A percentile compares a stretch with the other conserved stretches of the same genome.
Conservation (phyloP, 192 early-diverging fungal genomes). For the Podila epigama region DNA sequence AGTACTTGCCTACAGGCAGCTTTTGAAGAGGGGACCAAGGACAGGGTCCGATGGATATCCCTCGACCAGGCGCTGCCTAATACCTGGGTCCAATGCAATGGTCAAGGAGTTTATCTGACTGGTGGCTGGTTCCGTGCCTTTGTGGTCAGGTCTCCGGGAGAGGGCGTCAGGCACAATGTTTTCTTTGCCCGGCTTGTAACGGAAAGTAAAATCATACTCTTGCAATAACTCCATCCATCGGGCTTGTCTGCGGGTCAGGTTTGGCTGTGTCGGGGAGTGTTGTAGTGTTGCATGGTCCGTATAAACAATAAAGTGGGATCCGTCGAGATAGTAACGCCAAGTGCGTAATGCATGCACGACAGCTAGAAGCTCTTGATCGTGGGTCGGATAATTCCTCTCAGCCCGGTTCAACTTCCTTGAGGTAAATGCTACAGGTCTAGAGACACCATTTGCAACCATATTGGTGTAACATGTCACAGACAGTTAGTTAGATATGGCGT, state of each 20-base stretch:
- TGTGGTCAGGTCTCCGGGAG: constrained; percentile 9
- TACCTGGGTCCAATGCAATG: neutral
- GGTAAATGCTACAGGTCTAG: neutral
- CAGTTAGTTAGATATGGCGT: neutral
- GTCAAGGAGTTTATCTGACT: neutral
- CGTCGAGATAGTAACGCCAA: constrained; percentile 46
- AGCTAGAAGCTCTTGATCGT: neutral
- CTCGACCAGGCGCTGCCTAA: constrained; percentile 3
- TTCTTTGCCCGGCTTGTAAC: constrained; percentile 28
- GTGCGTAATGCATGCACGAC: constrained; percentile 6
- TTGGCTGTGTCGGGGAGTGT: constrained; percentile 47
- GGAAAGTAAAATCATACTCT: constrained; percentile 9
- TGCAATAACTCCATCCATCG: constrained; percentile 18
- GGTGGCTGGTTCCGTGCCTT: neutral
- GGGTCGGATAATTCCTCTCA: neutral
- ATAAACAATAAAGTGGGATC: constrained; percentile 25
- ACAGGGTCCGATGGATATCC: neutral
- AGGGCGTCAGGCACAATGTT: constrained; percentile 40
- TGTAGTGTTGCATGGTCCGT: constrained; percentile 50
- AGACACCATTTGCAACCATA: neutral
- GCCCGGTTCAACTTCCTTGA: neutral
- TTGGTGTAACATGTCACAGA: neutral
- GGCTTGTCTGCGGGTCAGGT: constrained; percentile 12
- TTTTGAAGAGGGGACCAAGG: constrained; percentile 7
- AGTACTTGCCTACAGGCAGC: neutral